Evolutionary conservation across 371 early-diverging fungal species (phyloP), one percentile per base, ranked within the genome.

Genomic region (Apophysomyces variabilis): DNA sequence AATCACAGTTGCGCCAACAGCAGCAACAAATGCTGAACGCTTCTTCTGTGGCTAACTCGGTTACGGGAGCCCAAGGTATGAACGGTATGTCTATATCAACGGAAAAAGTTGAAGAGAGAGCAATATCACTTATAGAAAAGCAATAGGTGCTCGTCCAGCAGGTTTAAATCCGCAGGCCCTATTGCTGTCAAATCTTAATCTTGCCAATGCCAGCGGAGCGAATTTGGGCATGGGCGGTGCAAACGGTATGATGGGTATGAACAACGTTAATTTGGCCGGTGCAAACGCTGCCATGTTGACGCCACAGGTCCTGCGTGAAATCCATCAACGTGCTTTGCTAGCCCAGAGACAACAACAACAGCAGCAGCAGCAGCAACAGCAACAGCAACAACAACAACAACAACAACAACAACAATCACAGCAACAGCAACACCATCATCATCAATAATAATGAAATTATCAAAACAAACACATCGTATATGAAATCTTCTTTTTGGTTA

Each of bases 381-480:
- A 71, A 21, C 83, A 83, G 13, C 80, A 77, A 18, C 75, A 75
- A 12, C 79, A 79, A 57, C 75, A 75, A 12, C 79, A 79, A 57
- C 80, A 77, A 18, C 75, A 75, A 12, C 79, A 79, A 57, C 77
- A 76, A 47, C 71, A 68, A 16, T 58, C 58, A 41, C 69, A 70
- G 13, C 68, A 61, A 43, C 61, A 66, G 38, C 58, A 60, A 60
- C 60, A 60, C 5, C 71, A 71, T 9, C 72, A 71, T 62, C 65
- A 67, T 7, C 57, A 60, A 26, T 26, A 26, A 26, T 26, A 26
- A 26, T 26, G 32, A 26, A 26, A 3, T 45, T 45, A 45, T 45
- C 46, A 45, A 45, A 45, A 26, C 32, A 26, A 26, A 26, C 32
- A 26, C 32, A 26, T 26, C 32, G 32, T 26, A 26, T 26, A 26